Base-by-base conservation (phyloP, 2,329 filamentous ascomycete genomes). In the Colletotrichum echinochloae region DNA sequence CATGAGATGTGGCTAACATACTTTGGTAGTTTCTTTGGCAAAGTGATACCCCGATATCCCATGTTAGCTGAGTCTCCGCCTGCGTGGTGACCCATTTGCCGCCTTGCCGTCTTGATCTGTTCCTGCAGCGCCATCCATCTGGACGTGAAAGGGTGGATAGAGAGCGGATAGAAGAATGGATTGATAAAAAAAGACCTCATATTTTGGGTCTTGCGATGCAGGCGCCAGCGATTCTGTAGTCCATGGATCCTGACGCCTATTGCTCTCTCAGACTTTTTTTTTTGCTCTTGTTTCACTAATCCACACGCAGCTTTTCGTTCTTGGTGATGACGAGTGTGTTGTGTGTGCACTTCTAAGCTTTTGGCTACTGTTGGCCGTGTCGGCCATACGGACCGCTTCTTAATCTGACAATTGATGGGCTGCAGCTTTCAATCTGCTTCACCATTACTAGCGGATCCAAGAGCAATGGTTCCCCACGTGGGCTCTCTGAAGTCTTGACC, bases 401-500 rank as follows among this genome's bases (percentile, higher is more conserved):
- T 49, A 60, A 78, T 83, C 80, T 85, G 81, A 85, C 81, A 84
- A 87, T 83, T 81, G 79, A 84, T 88, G 86, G 81, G 80, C 78
- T 82, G 88, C 85, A 84, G 87, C 78, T 73, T 41, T 76, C 79
- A 72, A 83, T 88, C 87, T 88, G 86, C 87, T 83, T 82, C 81
- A 79, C 74, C 84, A 84, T 84, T 81, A 71, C 83, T 80, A 78
- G 84, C 83, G 77, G 75, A 85, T 90, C 89, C 89, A 84, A 91
- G 77, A 90, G 79, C 61, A 81, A 88, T 60, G 74, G 51, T 55
- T 55, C 69, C 71, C 51, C 59, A 69, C 74, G 80, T 83, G 88
- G 86, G 87, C 84, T 87, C 87, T 91, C 89, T 91, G 89, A 90
- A 82, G 84, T 85, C 85, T 80, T 75, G 77, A 78, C 78, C 78